Conservation (phyloP, 108 stramenopile genomes). For the Epipyxis sp. region DNA sequence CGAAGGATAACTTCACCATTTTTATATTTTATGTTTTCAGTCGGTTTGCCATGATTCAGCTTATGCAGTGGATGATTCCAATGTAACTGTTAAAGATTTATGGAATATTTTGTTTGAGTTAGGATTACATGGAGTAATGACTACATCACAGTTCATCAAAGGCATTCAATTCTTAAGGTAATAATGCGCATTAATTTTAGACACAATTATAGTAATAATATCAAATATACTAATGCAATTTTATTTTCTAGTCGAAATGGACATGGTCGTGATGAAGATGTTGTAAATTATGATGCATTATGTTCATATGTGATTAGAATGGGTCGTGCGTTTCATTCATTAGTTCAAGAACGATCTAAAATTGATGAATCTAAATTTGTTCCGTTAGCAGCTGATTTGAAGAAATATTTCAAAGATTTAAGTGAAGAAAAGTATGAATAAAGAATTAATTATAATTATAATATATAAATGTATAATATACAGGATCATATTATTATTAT, state of each 20-base stretch:
- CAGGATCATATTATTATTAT: too few species aligned
- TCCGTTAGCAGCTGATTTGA: neutral
- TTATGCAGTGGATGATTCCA: neutral
- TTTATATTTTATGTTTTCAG: too few species aligned
- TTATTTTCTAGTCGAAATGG: too few species aligned
- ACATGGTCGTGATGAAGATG: conserved; percentile 12
- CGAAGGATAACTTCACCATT: too few species aligned
- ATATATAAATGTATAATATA: too few species aligned
- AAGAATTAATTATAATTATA: neutral
- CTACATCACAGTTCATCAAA: conserved; percentile 10
- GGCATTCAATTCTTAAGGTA: neutral
- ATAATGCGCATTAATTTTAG: too few species aligned
- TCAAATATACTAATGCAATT: too few species aligned
- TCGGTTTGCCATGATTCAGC: conserved; percentile 7
- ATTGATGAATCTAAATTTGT: neutral
- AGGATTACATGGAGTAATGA: neutral
- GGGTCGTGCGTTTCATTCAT: conserved; percentile 16
- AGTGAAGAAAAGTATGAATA: neutral
- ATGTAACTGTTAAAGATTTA: conserved; percentile 18
- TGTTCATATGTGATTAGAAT: neutral
- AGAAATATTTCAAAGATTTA: conserved; percentile 16
- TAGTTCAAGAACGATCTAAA: conserved; percentile 3
- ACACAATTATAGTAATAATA: too few species aligned
- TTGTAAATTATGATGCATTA: conserved; percentile 20
- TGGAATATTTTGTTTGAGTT: conserved; percentile 28